A percentile compares a stretch with the other conserved stretches of the same genome.
These are phyloP conservation scores for Xylaria telfairii DNA, from an alignment of 495 filamentous ascomycete genomes.

Conservation along the genomic window DNA sequence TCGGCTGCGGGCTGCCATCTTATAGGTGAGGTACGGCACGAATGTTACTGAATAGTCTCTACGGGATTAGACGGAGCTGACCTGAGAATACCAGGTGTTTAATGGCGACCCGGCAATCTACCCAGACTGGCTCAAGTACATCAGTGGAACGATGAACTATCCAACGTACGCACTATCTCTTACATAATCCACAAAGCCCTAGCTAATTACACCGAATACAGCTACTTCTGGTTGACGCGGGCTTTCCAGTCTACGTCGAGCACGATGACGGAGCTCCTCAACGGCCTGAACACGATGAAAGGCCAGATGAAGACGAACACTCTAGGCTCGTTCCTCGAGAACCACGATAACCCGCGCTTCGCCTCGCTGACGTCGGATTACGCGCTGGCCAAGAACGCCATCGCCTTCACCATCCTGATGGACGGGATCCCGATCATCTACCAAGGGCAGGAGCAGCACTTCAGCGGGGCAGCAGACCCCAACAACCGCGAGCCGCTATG, in stretches of 20 bases:
- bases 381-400: slow-evolving; percentile 67
- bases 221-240: slow-evolving; percentile 63
- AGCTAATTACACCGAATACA: slow-evolving; percentile 14
- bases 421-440: slow-evolving; percentile 58
- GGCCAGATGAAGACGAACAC: slow-evolving; percentile 35
- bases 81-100: slow-evolving; percentile 30
- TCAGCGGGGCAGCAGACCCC: slow-evolving; percentile 61
- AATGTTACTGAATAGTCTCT: neutral
- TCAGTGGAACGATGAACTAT: slow-evolving; percentile 73
- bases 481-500: slow-evolving; percentile 77
- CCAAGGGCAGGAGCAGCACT: slow-evolving; percentile 74
- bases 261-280: slow-evolving; percentile 61
- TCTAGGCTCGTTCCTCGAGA: slow-evolving; percentile 72
- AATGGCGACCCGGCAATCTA: slow-evolving; percentile 65
- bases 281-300: slow-evolving; percentile 62
- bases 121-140: slow-evolving; percentile 67
- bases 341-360: slow-evolving; percentile 76
- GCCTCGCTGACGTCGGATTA: slow-evolving; percentile 60
- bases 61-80: neutral
- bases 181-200: neutral
- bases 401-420: slow-evolving; percentile 71
- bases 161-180: slow-evolving; percentile 53
- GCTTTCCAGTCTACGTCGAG: slow-evolving; percentile 66
- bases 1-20: slow-evolving; percentile 69
- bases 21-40: slow-evolving; percentile 64